A percentile compares a stretch with the other conserved stretches of the same genome.
These are phyloP conservation scores for Colletotrichum neosansevieriae DNA, from an alignment of 2,329 filamentous ascomycete species.

Conservation along the genomic window DNA sequence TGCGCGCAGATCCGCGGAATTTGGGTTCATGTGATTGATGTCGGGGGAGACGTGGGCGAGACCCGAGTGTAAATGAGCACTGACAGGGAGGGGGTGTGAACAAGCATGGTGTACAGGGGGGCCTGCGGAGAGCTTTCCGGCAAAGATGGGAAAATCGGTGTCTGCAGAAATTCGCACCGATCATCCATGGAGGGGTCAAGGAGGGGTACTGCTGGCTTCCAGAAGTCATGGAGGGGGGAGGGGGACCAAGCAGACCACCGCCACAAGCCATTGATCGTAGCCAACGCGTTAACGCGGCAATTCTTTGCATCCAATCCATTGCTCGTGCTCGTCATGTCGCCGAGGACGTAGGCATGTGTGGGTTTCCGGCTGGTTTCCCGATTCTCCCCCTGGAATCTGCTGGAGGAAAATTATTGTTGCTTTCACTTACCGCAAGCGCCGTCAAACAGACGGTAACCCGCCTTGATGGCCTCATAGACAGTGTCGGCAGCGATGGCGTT, in stretches of 20 bases:
- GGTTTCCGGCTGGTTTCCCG: not conserved
- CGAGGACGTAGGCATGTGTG: not conserved
- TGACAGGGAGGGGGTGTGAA: conserved; percentile 18
- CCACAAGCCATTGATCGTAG: not conserved
- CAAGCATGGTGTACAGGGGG: conserved; percentile 11
- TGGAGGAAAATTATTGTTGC: not conserved
- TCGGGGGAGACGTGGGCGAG: conserved; percentile 14
- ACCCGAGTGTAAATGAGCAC: conserved; percentile 29
- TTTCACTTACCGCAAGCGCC: conserved; percentile 67
- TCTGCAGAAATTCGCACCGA: conserved; percentile 28
- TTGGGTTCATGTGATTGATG: conserved; percentile 2
- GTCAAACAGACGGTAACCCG: conserved; percentile 71
- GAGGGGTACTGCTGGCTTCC: conserved; percentile 35
- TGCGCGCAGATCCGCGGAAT: not conserved
- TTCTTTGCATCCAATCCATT: not conserved
- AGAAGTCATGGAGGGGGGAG: conserved; percentile 21
- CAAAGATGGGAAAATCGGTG: conserved; percentile 20
- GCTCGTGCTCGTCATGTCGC: not conserved
- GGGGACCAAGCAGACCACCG: conserved; percentile 19
- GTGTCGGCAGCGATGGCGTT: conserved; percentile 79
- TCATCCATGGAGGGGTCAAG: conserved; percentile 39
- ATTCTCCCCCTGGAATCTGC: not conserved
- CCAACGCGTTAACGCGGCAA: conserved; percentile 1
- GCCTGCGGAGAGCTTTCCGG: conserved; percentile 37
- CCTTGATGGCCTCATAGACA: conserved; percentile 81